Conservation (phyloP, 345 rosid genomes). For the Reutealis trisperma region DNA sequence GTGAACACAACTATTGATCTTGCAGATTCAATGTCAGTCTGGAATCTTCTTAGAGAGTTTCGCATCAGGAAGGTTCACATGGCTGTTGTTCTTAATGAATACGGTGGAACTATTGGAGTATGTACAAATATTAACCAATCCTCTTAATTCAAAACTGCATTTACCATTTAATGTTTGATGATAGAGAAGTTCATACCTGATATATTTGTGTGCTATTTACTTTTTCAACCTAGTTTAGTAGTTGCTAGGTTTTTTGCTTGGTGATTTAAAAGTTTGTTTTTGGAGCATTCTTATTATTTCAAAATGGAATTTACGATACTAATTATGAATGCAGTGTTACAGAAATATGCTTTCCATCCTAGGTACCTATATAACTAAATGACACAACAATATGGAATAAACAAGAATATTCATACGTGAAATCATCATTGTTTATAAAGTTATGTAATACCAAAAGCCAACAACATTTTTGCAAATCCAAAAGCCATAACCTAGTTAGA, state of each 20-base stretch:
- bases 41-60: slow-evolving; percentile 99
- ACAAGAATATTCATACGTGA: not conserved
- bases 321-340: not conserved
- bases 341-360: slow-evolving; percentile 3
- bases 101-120: slow-evolving; percentile 99
- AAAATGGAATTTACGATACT: not conserved
- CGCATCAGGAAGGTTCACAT: slow-evolving; percentile 98
- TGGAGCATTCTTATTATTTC: not conserved
- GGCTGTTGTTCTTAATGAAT: slow-evolving; percentile 98
- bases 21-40: slow-evolving; percentile 99
- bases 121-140: slow-evolving; percentile 28
- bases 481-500: not conserved
- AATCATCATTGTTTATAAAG: not conserved
- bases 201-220: not conserved
- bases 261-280: not conserved
- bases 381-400: not conserved
- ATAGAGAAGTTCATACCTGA: not conserved
- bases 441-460: not conserved
- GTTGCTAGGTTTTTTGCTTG: not conserved
- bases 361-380: not conserved
- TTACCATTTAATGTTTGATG: not conserved
- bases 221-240: not conserved
- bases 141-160: slow-evolving; percentile 4
- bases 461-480: not conserved
- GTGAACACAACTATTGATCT: slow-evolving; percentile 19